phyloP scores from a whole-genome alignment of 1,139 yeast species.

The Diutina siamensis region DNA sequence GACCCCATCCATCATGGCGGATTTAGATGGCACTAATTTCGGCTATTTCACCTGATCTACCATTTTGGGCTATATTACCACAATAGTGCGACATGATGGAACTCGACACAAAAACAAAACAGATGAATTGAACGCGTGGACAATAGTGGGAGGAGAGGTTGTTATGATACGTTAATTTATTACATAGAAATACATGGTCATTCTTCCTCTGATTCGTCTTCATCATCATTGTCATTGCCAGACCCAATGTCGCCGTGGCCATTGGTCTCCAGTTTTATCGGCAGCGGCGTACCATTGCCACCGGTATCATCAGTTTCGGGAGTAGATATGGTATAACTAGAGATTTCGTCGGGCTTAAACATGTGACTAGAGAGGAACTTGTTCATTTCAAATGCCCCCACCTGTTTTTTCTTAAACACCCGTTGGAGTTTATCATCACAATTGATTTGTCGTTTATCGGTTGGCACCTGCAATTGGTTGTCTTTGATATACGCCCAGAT shows the following conservation, averaged over 20 bases:
- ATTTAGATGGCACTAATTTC: too few relatives aligned
- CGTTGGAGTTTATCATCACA: slow-evolving; percentile 56
- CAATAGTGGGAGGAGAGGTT: too few relatives aligned
- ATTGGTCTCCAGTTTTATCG: not conserved
- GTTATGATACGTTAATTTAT: not conserved
- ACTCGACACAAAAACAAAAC: too few relatives aligned
- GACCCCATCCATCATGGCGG: too few relatives aligned
- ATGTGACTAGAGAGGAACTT: slow-evolving; percentile 47
- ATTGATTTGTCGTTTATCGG: slow-evolving; percentile 50
- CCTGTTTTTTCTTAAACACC: slow-evolving; percentile 43
- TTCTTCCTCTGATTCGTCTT: not conserved
- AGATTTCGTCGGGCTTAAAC: slow-evolving; percentile 16
- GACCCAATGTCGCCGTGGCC: not conserved
- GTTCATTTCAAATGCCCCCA: slow-evolving; percentile 61
- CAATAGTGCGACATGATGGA: too few relatives aligned
- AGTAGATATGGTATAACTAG: not conserved
- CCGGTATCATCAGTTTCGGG: too few relatives aligned
- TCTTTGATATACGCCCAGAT: slow-evolving; percentile 68
- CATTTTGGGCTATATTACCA: too few relatives aligned
- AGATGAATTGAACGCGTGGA: too few relatives aligned
- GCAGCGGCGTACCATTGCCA: too few relatives aligned
- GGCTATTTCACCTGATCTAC: too few relatives aligned
- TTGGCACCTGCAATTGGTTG: slow-evolving; percentile 55
- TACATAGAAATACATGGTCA: not conserved
- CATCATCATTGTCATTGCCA: not conserved